A percentile compares a stretch with the other conserved stretches of the same genome.
phyloP scores from a whole-genome alignment of 2,329 filamentous ascomycete genomes.

The Stachybotrys echinatus region DNA sequence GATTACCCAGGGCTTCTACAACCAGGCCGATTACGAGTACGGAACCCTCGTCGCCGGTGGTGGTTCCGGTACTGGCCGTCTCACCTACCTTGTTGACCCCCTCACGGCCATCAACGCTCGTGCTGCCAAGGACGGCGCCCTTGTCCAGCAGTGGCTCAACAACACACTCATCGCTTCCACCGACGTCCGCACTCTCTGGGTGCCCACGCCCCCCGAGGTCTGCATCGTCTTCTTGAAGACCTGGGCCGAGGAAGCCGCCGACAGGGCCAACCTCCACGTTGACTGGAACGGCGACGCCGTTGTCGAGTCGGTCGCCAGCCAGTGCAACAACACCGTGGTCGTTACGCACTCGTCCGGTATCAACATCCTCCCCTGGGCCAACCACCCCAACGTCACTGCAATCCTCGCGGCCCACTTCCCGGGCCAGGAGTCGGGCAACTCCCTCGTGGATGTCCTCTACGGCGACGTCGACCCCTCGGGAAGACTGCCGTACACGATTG shows the following conservation, averaged over 20 bases:
- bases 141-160: constrained; percentile 41
- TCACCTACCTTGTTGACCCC: constrained; percentile 29
- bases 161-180: constrained; percentile 34
- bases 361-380: constrained; percentile 61
- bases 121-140: constrained; percentile 38
- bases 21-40: constrained; percentile 57
- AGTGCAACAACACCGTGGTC: constrained; percentile 59
- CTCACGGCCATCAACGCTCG: constrained; percentile 36
- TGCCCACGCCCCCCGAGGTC: constrained; percentile 50
- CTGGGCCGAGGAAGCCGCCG: constrained; percentile 61
- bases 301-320: constrained; percentile 56
- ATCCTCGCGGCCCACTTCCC: constrained; percentile 66
- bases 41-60: constrained; percentile 55
- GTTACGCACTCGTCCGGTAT: constrained; percentile 66
- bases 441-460: constrained; percentile 62
- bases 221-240: constrained; percentile 63
- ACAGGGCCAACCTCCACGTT: constrained; percentile 46
- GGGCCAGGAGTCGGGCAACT: constrained; percentile 65
- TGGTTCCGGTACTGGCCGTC: constrained; percentile 38
- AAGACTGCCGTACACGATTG: constrained; percentile 68
- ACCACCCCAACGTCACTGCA: constrained; percentile 60
- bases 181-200: constrained; percentile 39
- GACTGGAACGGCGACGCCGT: constrained; percentile 58
- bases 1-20: constrained; percentile 60
- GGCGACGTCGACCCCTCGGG: constrained; percentile 64